These are phyloP conservation scores for Suillus subaureus DNA, from an alignment of 768 basidiomycete species.

Conservation along the genomic window DNA sequence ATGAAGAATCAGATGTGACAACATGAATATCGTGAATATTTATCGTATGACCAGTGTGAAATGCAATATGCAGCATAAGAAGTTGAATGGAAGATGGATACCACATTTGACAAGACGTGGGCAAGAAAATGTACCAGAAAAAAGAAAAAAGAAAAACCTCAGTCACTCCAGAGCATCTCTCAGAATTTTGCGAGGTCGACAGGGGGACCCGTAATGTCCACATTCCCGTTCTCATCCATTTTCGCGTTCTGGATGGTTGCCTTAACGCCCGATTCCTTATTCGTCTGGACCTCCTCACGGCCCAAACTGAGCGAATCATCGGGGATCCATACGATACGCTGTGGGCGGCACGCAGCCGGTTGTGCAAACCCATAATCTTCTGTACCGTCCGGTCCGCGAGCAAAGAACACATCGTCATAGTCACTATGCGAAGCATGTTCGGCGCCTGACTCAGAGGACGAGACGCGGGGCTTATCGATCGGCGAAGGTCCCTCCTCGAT, in stretches of 20 bases:
- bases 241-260: slow-evolving; percentile 51
- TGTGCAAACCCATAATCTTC: slow-evolving; percentile 79
- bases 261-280: slow-evolving; percentile 52
- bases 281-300: slow-evolving; percentile 60
- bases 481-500: slow-evolving; percentile 19
- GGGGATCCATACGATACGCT: slow-evolving; percentile 86
- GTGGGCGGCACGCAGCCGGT: slow-evolving; percentile 75
- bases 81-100: background rate
- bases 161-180: background rate
- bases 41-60: background rate
- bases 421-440: slow-evolving; percentile 13
- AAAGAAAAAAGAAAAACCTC: background rate
- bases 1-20: background rate
- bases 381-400: slow-evolving; percentile 27
- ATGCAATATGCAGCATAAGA: background rate
- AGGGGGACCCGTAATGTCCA: slow-evolving; percentile 32
- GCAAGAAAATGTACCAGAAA: background rate
- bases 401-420: slow-evolving; percentile 23
- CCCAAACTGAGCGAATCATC: slow-evolving; percentile 67
- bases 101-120: background rate
- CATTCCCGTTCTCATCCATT: slow-evolving; percentile 65
- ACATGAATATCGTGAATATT: background rate
- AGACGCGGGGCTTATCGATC: background rate
- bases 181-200: slow-evolving; percentile 34
- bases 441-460: slow-evolving; percentile 3